A percentile compares a stretch with the other conserved stretches of the same genome.
These are phyloP conservation scores for Gyromitra esculenta DNA, from an alignment of 2,329 filamentous ascomycete species.

Conservation along the genomic window DNA sequence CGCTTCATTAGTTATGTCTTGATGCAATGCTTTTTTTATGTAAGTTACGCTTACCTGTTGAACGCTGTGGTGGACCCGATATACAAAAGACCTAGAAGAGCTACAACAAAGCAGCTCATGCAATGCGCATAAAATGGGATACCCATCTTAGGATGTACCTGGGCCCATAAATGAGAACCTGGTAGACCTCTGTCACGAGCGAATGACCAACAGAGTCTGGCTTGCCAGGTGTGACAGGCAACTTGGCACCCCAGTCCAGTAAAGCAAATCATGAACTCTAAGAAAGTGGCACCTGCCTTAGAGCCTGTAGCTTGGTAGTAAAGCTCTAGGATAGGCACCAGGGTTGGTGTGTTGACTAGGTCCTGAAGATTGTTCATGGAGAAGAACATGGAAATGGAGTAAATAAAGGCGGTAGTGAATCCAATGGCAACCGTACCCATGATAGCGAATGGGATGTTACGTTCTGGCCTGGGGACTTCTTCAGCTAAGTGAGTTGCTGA, in stretches of 20 bases:
- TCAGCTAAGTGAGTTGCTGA: conserved; percentile 66
- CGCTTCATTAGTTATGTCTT: conserved; percentile 30
- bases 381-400: conserved; percentile 66
- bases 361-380: conserved; percentile 64
- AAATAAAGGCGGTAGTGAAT: conserved; percentile 65
- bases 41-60: conserved; percentile 58
- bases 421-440: conserved; percentile 65
- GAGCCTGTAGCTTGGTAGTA: conserved; percentile 63
- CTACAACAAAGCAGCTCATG: conserved; percentile 59
- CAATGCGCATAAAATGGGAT: conserved; percentile 62
- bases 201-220: conserved; percentile 62
- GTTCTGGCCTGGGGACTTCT: conserved; percentile 65
- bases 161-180: conserved; percentile 60
- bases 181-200: conserved; percentile 63
- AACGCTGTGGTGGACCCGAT: conserved; percentile 63
- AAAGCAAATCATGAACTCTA: conserved; percentile 62
- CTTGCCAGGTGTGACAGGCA: conserved; percentile 58
- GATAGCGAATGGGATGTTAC: conserved; percentile 57
- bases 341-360: conserved; percentile 62
- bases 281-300: conserved; percentile 62
- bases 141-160: conserved; percentile 59
- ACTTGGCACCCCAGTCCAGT: conserved; percentile 63
- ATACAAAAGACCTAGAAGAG: conserved; percentile 62
- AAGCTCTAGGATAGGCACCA: conserved; percentile 63
- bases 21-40: not conserved